Percentiles rank a stretch among this genome's conserved stretches.
phyloP scores from a whole-genome alignment of 2,329 filamentous ascomycete genomes.

The Xylariales sp. region DNA sequence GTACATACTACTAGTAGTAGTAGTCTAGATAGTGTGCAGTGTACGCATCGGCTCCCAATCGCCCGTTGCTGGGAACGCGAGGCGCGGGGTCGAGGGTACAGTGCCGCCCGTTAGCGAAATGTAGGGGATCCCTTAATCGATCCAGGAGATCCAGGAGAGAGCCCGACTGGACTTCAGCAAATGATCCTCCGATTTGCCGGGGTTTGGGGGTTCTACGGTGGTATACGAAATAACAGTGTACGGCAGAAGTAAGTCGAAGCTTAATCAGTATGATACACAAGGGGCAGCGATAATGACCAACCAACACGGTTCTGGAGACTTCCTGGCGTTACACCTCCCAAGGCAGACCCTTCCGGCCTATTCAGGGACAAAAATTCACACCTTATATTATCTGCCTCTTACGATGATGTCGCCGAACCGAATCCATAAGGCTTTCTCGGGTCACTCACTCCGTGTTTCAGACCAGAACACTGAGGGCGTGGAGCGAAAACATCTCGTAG shows the following conservation, averaged over 20 bases:
- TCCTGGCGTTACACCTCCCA: conserved; percentile 1
- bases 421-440: conserved; percentile 21
- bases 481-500: conserved; percentile 9
- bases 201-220: conserved; percentile 13
- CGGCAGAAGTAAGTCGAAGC: conserved; percentile 15
- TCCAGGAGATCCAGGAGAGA: conserved; percentile 25
- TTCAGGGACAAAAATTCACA: neutral
- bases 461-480: conserved; percentile 10
- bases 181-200: conserved; percentile 15
- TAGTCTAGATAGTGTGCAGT: neutral
- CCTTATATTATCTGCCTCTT: neutral
- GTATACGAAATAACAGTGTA: conserved; percentile 1
- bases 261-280: conserved; percentile 19
- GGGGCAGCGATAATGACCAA: conserved; percentile 10
- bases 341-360: conserved; percentile 5
- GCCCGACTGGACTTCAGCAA: conserved; percentile 27
- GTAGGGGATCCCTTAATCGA: conserved; percentile 26
- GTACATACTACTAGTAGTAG: neutral
- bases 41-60: conserved; percentile 3
- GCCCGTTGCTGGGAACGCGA: conserved; percentile 27
- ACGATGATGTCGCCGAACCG: conserved; percentile 14
- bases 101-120: conserved; percentile 31
- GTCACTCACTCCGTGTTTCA: conserved; percentile 33
- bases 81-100: conserved; percentile 31
- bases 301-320: conserved; percentile 14